These are phyloP conservation scores for Multifurca ochricompacta DNA, from an alignment of 768 basidiomycete genomes.

Conservation along the genomic window DNA sequence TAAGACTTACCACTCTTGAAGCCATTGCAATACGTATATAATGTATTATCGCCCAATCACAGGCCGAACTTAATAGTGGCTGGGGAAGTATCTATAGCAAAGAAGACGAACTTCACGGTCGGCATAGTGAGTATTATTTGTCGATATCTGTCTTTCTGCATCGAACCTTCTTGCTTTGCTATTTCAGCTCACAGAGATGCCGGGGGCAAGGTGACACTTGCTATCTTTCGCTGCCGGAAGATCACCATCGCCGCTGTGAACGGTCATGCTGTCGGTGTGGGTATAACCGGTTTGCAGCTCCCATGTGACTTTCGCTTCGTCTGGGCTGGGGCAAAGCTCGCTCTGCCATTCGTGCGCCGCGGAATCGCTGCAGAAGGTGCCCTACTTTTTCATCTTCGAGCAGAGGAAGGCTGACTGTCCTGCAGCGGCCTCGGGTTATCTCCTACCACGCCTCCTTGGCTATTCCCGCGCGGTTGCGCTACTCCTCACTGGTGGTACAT, in stretches of 20 bases:
- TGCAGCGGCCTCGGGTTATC: conserved; percentile 35
- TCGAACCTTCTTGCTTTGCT: not conserved
- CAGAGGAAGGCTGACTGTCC: not conserved
- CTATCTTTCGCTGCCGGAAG: conserved; percentile 47
- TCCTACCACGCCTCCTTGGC: conserved; percentile 49
- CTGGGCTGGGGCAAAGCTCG: conserved; percentile 43
- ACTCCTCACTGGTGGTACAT: conserved; percentile 40
- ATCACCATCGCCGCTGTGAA: conserved; percentile 46
- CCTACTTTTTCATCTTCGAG: not conserved
- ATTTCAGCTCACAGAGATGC: conserved; percentile 39
- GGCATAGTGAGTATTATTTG: conserved; percentile 32
- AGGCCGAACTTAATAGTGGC: conserved; percentile 45
- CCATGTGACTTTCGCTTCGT: conserved; percentile 47
- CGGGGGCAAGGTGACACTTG: conserved; percentile 40
- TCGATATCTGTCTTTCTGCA: not conserved
- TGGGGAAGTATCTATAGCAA: conserved; percentile 35
- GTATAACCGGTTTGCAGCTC: conserved; percentile 42
- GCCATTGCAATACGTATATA: not conserved
- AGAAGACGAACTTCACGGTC: conserved; percentile 40
- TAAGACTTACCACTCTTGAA: conserved; percentile 24
- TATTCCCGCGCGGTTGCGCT: conserved; percentile 44
- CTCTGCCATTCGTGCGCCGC: conserved; percentile 43
- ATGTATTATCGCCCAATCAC: not conserved
- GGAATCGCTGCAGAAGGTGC: conserved; percentile 44
- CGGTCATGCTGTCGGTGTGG: conserved; percentile 45